phyloP scores from a whole-genome alignment of 2,329 filamentous ascomycete species.

The Endothia cerciana region DNA sequence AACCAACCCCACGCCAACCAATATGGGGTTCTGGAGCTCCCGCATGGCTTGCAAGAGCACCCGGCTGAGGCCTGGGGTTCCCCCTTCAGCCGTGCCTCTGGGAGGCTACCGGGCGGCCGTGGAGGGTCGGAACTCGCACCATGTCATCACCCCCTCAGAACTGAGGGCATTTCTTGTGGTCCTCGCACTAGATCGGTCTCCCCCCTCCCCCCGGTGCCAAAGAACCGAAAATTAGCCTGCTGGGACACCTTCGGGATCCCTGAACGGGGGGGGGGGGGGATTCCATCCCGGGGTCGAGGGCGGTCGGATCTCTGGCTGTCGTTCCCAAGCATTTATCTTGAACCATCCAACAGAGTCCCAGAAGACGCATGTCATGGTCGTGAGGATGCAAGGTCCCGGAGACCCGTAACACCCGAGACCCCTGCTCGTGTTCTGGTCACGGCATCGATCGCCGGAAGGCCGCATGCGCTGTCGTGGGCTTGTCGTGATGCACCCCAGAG shows the following conservation, averaged over 20 bases:
- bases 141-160: too few relatives aligned
- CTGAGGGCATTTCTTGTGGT: too few relatives aligned
- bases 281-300: background rate
- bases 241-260: background rate
- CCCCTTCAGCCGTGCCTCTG: background rate
- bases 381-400: constrained; percentile 28
- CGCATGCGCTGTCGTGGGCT: constrained; percentile 28
- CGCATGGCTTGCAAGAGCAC: background rate
- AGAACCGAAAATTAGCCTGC: background rate
- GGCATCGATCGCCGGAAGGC: constrained; percentile 16
- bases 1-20: background rate
- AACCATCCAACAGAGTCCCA: background rate
- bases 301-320: background rate
- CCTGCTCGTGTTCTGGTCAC: constrained; percentile 14
- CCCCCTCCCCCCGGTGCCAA: too few relatives aligned
- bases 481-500: constrained; percentile 24
- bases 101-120: too few relatives aligned
- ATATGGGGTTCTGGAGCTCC: background rate
- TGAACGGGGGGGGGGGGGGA: background rate
- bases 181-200: too few relatives aligned
- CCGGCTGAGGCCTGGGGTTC: background rate
- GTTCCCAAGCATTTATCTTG: background rate
- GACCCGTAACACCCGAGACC: constrained; percentile 19
- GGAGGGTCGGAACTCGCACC: too few relatives aligned
- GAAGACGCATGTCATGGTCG: constrained; percentile 20